Conservation (phyloP, 2,329 filamentous ascomycete species). For the Sarocladiaceae sp. region DNA sequence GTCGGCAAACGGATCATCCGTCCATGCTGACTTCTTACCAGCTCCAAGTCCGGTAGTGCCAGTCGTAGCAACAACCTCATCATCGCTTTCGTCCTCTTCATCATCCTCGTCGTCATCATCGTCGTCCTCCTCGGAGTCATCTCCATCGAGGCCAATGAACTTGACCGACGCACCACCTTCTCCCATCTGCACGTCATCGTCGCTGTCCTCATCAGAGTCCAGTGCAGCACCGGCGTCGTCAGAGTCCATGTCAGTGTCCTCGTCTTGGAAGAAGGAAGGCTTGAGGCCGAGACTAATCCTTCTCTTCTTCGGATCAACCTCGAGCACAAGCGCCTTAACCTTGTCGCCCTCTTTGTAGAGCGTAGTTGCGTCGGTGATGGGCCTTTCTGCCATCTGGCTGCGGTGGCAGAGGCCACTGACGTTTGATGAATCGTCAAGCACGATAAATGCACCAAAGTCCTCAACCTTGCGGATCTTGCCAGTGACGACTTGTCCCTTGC, state of each 20-base stretch:
- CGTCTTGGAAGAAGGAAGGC: conserved; percentile 77
- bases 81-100: conserved; percentile 27
- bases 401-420: conserved; percentile 91
- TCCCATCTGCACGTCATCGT: conserved; percentile 43
- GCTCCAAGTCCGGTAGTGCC: conserved; percentile 57
- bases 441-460: conserved; percentile 90
- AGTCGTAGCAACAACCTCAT: conserved; percentile 36
- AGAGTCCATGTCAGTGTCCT: conserved; percentile 44
- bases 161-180: conserved; percentile 37
- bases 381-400: conserved; percentile 82
- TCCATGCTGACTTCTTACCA: conserved; percentile 86
- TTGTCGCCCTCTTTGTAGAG: conserved; percentile 83
- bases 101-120: conserved; percentile 31
- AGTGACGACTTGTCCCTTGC: conserved; percentile 73
- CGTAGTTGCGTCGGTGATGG: conserved; percentile 77
- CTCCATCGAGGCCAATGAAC: conserved; percentile 41
- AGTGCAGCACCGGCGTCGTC: conserved; percentile 40
- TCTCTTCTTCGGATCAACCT: conserved; percentile 66
- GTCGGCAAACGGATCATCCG: conserved; percentile 60
- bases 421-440: conserved; percentile 79
- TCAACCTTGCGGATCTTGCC: conserved; percentile 91
- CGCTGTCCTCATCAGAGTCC: conserved; percentile 38
- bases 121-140: conserved; percentile 32
- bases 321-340: conserved; percentile 88
- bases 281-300: conserved; percentile 88